Evolutionary conservation across 2,329 filamentous ascomycete genomes (phyloP).

Genomic region (Fusarium sp.): DNA sequence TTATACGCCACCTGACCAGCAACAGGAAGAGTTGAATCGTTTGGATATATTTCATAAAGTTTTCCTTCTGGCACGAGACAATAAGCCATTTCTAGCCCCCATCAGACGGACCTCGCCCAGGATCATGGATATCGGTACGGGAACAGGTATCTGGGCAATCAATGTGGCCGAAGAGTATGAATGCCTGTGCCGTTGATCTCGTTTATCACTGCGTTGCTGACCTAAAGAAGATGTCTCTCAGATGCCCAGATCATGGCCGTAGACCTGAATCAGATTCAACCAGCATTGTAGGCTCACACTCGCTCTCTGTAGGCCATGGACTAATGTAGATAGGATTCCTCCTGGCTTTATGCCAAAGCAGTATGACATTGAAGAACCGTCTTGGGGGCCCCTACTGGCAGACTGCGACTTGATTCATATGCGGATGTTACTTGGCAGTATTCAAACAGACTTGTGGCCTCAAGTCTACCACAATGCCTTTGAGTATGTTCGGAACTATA

Average conservation of each 20-base stretch:
- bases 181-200: constrained; percentile 45
- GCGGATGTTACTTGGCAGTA: constrained; percentile 80
- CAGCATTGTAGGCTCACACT: constrained; percentile 45
- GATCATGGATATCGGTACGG: constrained; percentile 78
- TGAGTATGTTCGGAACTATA: constrained; percentile 56
- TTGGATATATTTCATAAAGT: constrained; percentile 86
- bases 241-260: constrained; percentile 49
- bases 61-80: constrained; percentile 70
- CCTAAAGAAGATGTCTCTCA: constrained; percentile 28
- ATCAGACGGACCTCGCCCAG: constrained; percentile 39
- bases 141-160: constrained; percentile 91
- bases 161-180: constrained; percentile 78
- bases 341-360: constrained; percentile 64
- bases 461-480: constrained; percentile 77
- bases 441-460: constrained; percentile 73
- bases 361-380: constrained; percentile 78
- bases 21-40: constrained; percentile 75
- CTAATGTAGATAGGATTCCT: constrained; percentile 68
- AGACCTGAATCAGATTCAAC: constrained; percentile 53
- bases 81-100: constrained; percentile 42
- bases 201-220: not conserved
- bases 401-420: constrained; percentile 86
- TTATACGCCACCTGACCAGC: constrained; percentile 22
- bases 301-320: not conserved
- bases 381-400: constrained; percentile 61